A percentile compares a stretch with the other conserved stretches of the same genome.
Evolutionary conservation across 345 rosid genomes (phyloP).

Genomic region (Euphorbia tirucalli): DNA sequence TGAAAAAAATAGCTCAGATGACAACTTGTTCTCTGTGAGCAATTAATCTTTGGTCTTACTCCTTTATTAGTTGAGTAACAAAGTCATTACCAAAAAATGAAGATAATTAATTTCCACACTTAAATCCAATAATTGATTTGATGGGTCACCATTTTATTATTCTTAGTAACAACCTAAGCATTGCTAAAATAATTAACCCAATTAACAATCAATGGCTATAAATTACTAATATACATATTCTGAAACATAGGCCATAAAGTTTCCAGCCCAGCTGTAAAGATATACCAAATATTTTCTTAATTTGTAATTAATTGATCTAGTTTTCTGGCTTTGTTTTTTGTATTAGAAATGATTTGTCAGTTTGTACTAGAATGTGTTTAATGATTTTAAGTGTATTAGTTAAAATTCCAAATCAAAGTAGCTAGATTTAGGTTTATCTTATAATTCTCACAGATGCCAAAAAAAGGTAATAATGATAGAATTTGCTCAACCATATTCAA

Average conservation of each 20-base stretch:
- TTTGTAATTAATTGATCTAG: background rate
- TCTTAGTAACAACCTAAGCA: slow-evolving; percentile 3
- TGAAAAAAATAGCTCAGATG: background rate
- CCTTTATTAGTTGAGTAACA: background rate
- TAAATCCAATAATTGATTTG: slow-evolving; percentile 4
- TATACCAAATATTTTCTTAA: background rate
- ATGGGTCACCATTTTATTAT: background rate
- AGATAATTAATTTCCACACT: background rate
- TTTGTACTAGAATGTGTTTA: background rate
- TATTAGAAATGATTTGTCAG: slow-evolving; percentile 7
- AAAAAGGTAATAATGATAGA: slow-evolving; percentile 2
- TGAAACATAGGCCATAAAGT: background rate
- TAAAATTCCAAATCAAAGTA: slow-evolving; percentile 23
- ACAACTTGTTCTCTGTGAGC: background rate
- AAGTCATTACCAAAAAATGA: slow-evolving; percentile 10
- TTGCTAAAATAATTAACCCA: background rate
- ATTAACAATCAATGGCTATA: no score
- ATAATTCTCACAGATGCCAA: slow-evolving; percentile 10
- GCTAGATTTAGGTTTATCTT: slow-evolving; percentile 20
- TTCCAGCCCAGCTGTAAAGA: slow-evolving; percentile 5
- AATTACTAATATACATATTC: background rate
- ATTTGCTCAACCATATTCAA: slow-evolving; percentile 21
- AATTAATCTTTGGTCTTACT: slow-evolving; percentile 7
- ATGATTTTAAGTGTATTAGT: slow-evolving; percentile 8
- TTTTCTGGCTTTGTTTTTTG: background rate